Evolutionary conservation across 768 basidiomycete genomes (phyloP), one percentile per base, ranked within the genome.

Genomic region (Leccinum subtestaceum): DNA sequence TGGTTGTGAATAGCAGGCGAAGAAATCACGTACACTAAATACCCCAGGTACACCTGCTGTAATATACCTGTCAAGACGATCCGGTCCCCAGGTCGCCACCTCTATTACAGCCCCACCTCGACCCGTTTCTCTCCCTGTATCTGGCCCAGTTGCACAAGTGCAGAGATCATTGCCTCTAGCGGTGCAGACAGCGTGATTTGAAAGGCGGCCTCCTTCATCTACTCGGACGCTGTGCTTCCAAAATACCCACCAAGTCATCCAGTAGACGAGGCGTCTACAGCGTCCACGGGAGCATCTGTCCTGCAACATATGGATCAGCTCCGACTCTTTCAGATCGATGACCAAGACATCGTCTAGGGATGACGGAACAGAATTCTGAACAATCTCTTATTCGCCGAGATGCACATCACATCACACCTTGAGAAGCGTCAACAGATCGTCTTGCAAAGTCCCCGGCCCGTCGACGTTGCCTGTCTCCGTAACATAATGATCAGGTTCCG

Each of bases 321-420:
- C 79, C 1, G 84, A 81, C 56, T 91, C 86, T 27, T 78, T 73
- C 34, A 89, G 73, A 59, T 92, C 85, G 5, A 93, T 76, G 4
- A 82, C 67, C 34, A 95, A 68, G 7, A 84, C 72, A 21, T 78
- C 78, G 29, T 85, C 81, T n/a, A 80, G 70, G 3, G 77, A 75
- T 1, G 84, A 72, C 5, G 92, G 91, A 0, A 88, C 80, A 5
- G 89, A 87, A 57, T 84, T 91, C 92, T 95, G 52, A 32, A 19
- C 32, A 34, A 12, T 34, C 12, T 5, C 32, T 34, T 13, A 12
- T 34, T 34, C 32, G 34, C 34, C 34, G 5, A 13, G 34, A 12
- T 13, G 12, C 34, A 6, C 4, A 12, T 12, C 32, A 34, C 12
- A 34, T 34, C 13, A 34, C 12, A 13, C 34, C 5, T 34, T 34